These are phyloP conservation scores for Samsoniella hepiali DNA, from an alignment of 2,329 filamentous ascomycete species.

Conservation along the genomic window DNA sequence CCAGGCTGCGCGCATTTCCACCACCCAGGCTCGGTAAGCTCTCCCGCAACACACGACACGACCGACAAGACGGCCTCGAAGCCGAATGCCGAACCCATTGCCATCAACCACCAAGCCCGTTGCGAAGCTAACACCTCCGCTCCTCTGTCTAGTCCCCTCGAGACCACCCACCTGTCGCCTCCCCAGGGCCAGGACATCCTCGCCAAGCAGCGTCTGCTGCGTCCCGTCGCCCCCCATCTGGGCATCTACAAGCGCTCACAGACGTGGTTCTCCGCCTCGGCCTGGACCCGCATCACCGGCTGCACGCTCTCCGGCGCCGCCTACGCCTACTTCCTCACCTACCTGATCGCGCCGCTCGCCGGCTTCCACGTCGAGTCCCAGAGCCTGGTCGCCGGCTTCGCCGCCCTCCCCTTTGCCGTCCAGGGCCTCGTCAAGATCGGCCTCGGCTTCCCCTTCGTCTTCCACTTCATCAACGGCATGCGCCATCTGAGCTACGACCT, in stretches of 20 bases:
- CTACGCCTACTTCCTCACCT: constrained; percentile 77
- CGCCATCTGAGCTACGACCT: constrained; percentile 54
- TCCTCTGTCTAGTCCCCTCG: constrained; percentile 40
- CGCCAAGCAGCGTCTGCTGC: constrained; percentile 72
- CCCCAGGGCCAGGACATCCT: constrained; percentile 63
- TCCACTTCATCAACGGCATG: constrained; percentile 54
- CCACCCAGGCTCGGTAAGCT: constrained; percentile 47
- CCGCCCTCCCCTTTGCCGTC: constrained; percentile 54
- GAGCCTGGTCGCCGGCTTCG: constrained; percentile 59
- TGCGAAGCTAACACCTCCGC: background rate
- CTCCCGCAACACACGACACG: background rate
- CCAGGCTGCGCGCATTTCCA: constrained; percentile 40
- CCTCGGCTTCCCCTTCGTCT: constrained; percentile 57
- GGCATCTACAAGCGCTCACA: constrained; percentile 82
- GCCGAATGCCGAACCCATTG: background rate
- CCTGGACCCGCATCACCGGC: constrained; percentile 83
- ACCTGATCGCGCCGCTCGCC: constrained; percentile 73
- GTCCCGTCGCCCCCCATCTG: constrained; percentile 82
- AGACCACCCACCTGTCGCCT: constrained; percentile 56
- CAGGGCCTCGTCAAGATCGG: constrained; percentile 57
- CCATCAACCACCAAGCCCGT: background rate
- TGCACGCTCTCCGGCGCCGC: constrained; percentile 65
- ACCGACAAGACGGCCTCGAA: background rate
- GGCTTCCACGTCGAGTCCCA: constrained; percentile 61
- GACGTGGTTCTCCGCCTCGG: constrained; percentile 73